These are phyloP conservation scores for Annulohypoxylon bovei DNA, from an alignment of 495 filamentous ascomycete species.

Conservation along the genomic window DNA sequence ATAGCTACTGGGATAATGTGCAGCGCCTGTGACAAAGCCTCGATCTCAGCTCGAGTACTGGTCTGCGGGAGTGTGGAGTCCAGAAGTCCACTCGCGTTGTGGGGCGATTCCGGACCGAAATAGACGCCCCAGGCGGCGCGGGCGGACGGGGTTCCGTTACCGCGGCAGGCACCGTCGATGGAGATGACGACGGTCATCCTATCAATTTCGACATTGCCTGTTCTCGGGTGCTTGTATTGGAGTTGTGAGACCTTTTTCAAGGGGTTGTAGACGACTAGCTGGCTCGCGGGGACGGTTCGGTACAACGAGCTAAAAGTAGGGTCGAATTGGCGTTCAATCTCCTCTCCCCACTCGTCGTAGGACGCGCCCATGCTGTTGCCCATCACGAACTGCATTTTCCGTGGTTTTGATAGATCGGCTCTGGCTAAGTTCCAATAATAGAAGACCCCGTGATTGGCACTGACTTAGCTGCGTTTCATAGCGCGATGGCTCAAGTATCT, in stretches of 20 bases:
- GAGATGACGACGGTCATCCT: not conserved
- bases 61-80: not conserved
- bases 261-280: not conserved
- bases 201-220: not conserved
- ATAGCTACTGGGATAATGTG: not conserved
- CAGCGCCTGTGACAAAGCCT: not conserved
- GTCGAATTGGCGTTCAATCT: not conserved
- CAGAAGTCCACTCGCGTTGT: not conserved
- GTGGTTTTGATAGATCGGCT: not conserved
- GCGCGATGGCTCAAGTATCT: no score
- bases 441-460: no score
- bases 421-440: no score
- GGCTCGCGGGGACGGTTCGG: no score
- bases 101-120: not conserved
- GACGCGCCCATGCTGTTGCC: not conserved
- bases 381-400: not conserved
- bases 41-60: not conserved
- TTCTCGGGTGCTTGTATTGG: not conserved
- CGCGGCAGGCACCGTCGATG: not conserved
- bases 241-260: not conserved
- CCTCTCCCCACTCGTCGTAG: not conserved
- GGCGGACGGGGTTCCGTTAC: not conserved
- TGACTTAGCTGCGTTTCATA: no score
- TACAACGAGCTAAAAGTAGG: not conserved
- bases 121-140: not conserved